Evolutionary conservation across 1,139 yeast genomes (phyloP).

Genomic region (Scheffersomyces titani): DNA sequence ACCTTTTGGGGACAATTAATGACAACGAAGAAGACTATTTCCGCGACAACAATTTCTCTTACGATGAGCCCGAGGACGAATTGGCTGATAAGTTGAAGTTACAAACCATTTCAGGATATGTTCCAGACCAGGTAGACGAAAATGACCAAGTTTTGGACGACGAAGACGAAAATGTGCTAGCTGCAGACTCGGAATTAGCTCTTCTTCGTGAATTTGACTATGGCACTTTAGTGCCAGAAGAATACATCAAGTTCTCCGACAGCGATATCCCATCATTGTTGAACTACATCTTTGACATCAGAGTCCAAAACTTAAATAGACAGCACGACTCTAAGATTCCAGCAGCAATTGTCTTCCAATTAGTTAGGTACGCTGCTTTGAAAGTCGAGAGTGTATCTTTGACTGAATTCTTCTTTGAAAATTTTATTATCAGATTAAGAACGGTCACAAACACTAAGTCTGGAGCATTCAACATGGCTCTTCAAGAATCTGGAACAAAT

Average conservation of each 20-base stretch:
- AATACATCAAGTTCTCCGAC: conserved; percentile 61
- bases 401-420: conserved; percentile 58
- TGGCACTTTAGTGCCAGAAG: conserved; percentile 45
- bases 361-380: conserved; percentile 62
- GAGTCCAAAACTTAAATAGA: conserved; percentile 27
- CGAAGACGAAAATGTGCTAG: conserved; percentile 35
- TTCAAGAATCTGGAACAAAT: conserved; percentile 18
- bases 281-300: conserved; percentile 53
- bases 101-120: conserved; percentile 44
- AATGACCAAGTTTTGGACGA: conserved; percentile 29
- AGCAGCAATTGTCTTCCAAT: conserved; percentile 68
- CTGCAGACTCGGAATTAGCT: conserved; percentile 29
- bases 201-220: conserved; percentile 47
- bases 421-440: conserved; percentile 63
- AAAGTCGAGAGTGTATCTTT: conserved; percentile 54
- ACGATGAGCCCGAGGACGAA: conserved; percentile 26
- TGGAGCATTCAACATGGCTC: conserved; percentile 54
- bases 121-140: conserved; percentile 24
- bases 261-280: conserved; percentile 64
- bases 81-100: conserved; percentile 49
- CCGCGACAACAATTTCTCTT: conserved; percentile 17
- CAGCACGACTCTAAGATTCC: conserved; percentile 63
- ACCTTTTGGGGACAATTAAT: conserved; percentile 32
- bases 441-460: conserved; percentile 60
- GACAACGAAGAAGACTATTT: conserved; percentile 16